phyloP scores from a whole-genome alignment of 225 moss, liverwort and hornwort genomes.

The Pseudoscleropodium purum region DNA sequence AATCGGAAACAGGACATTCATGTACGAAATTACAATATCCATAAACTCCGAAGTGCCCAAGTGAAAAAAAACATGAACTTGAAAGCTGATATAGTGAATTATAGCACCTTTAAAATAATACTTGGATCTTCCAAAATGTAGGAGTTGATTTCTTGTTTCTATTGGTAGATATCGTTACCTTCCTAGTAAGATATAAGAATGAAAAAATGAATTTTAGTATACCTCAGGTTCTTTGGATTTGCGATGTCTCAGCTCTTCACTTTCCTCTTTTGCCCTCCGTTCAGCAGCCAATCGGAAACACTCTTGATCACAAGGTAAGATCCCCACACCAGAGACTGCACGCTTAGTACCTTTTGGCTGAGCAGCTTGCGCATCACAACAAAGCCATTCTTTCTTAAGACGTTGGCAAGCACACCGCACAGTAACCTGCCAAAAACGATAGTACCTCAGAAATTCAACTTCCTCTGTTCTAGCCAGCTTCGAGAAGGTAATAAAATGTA shows the following conservation, averaged over 20 bases:
- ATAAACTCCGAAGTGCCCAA: neutral
- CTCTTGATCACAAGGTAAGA: slow-evolving; percentile 70
- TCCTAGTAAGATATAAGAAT: neutral
- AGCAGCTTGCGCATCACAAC: slow-evolving; percentile 67
- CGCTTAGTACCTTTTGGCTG: slow-evolving; percentile 37
- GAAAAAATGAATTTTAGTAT: neutral
- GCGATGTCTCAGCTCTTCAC: slow-evolving; percentile 62
- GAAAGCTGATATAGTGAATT: neutral
- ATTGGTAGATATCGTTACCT: neutral
- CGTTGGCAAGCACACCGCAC: slow-evolving; percentile 83
- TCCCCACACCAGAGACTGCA: slow-evolving; percentile 43
- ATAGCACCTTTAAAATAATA: neutral
- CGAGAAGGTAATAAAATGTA: neutral
- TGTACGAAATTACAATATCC: neutral
- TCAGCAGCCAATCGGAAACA: slow-evolving; percentile 52
- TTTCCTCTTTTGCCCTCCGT: slow-evolving; percentile 46
- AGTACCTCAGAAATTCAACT: neutral
- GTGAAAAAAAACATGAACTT: neutral
- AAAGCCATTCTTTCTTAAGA: slow-evolving; percentile 81
- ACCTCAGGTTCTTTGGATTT: slow-evolving; percentile 68
- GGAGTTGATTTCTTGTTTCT: neutral
- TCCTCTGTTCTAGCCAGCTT: neutral
- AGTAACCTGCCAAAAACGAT: slow-evolving; percentile 43
- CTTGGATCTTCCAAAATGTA: neutral
- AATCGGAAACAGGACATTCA: neutral